These are phyloP conservation scores for Firmiana major DNA, from an alignment of 345 rosid genomes.

Conservation along the genomic window DNA sequence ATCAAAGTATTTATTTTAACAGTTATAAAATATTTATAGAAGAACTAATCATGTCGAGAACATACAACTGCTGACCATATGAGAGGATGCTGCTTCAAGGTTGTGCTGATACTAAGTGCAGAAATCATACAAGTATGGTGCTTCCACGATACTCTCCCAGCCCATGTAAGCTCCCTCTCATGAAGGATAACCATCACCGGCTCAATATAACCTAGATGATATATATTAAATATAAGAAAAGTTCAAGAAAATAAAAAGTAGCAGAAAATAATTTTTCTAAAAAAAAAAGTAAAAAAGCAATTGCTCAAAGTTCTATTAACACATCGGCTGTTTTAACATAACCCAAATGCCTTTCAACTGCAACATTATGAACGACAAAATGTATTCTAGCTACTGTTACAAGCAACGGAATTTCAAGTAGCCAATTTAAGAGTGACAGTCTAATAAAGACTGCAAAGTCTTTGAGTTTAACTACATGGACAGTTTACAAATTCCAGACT, in stretches of 20 bases:
- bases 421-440: neutral
- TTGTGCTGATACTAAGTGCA: conserved; percentile 93
- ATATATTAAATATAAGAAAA: conserved; percentile 25
- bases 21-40: neutral
- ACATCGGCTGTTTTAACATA: neutral
- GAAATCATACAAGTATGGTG: conserved; percentile 94
- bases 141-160: conserved; percentile 85
- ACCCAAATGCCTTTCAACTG: neutral
- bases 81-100: conserved; percentile 91
- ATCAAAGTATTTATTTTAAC: neutral
- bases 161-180: conserved; percentile 92
- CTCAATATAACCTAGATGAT: conserved; percentile 79
- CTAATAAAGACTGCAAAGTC: neutral
- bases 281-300: neutral
- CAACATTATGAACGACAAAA: neutral
- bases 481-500: neutral
- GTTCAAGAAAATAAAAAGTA: conserved; percentile 18
- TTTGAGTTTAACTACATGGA: neutral
- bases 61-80: conserved; percentile 95
- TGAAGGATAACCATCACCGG: conserved; percentile 97
- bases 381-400: neutral
- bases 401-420: neutral
- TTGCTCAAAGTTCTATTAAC: neutral
- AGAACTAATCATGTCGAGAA: conserved; percentile 27
- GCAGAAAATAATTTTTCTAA: neutral